phyloP scores from a whole-genome alignment of 1,139 yeast genomes.

The Zygoascus hellenicus region DNA sequence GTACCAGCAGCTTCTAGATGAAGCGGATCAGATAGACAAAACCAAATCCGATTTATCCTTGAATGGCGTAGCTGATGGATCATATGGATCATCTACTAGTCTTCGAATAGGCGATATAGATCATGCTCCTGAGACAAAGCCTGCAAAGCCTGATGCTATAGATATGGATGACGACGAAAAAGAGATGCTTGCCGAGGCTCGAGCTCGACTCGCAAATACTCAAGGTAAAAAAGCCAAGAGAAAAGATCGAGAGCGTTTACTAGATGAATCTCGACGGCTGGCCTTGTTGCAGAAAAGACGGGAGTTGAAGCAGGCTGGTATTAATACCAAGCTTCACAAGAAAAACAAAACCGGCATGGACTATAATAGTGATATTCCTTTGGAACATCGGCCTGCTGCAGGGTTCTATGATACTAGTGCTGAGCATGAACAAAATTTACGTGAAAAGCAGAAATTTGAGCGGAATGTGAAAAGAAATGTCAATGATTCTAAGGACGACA shows the following conservation, averaged over 20 bases:
- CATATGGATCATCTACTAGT: slow-evolving; percentile 32
- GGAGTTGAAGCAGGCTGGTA: slow-evolving; percentile 82
- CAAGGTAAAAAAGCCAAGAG: slow-evolving; percentile 94
- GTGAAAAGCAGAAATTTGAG: slow-evolving; percentile 42
- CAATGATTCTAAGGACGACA: slow-evolving; percentile 38
- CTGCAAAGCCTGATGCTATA: slow-evolving; percentile 75
- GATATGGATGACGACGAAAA: slow-evolving; percentile 82
- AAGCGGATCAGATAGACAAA: slow-evolving; percentile 37
- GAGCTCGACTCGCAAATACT: slow-evolving; percentile 85
- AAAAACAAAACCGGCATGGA: slow-evolving; percentile 58
- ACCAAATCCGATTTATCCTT: slow-evolving; percentile 33
- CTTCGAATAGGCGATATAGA: slow-evolving; percentile 51
- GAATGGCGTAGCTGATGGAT: slow-evolving; percentile 54
- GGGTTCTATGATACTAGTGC: slow-evolving; percentile 66
- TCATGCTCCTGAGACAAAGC: slow-evolving; percentile 70
- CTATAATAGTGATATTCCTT: slow-evolving; percentile 76
- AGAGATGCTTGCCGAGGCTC: slow-evolving; percentile 91
- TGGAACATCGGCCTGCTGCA: slow-evolving; percentile 62
- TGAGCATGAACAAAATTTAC: slow-evolving; percentile 45
- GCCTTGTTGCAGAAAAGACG: slow-evolving; percentile 77
- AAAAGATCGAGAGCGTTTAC: slow-evolving; percentile 77
- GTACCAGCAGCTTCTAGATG: slow-evolving; percentile 70
- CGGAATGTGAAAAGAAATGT: slow-evolving; percentile 46
- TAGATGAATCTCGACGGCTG: slow-evolving; percentile 66
- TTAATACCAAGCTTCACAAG: slow-evolving; percentile 50